Conservation (phyloP, 2,329 filamentous ascomycete species). For the Celoporthe dispersa region DNA sequence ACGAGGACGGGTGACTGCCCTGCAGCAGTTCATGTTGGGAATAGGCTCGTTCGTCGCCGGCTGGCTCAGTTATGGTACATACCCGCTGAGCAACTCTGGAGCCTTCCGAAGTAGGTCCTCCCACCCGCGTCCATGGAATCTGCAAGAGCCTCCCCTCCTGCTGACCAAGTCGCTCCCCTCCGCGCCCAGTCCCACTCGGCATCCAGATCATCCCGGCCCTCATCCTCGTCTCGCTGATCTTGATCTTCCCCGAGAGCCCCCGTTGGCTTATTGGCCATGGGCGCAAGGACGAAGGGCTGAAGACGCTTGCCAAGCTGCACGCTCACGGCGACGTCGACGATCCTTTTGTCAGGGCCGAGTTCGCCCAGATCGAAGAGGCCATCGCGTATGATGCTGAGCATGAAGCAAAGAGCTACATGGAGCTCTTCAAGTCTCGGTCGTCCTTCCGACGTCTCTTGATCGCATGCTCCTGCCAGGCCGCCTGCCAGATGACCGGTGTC, state of each 20-base stretch:
- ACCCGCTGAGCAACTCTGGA: constrained; percentile 33
- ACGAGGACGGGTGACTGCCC: constrained; percentile 72
- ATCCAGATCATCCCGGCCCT: constrained; percentile 70
- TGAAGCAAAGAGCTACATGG: constrained; percentile 70
- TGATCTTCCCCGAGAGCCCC: constrained; percentile 71
- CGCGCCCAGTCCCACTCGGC: constrained; percentile 35
- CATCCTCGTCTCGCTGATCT: constrained; percentile 66
- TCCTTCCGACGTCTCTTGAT: constrained; percentile 75
- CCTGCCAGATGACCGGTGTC: constrained; percentile 77
- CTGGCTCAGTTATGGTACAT: constrained; percentile 72
- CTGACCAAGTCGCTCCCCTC: neutral
- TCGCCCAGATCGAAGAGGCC: constrained; percentile 63
- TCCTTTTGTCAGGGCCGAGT: constrained; percentile 74
- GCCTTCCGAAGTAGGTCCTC: constrained; percentile 37
- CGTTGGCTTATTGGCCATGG: constrained; percentile 79
- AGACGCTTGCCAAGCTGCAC: constrained; percentile 71
- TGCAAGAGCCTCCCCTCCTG: too few relatives aligned
- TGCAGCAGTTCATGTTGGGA: constrained; percentile 85
- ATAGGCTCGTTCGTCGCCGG: constrained; percentile 73
- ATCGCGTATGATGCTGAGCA: constrained; percentile 70
- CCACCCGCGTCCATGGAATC: neutral
- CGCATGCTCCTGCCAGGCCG: constrained; percentile 70
- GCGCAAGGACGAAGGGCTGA: constrained; percentile 65
- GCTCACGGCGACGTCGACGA: constrained; percentile 69
- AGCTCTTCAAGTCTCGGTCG: constrained; percentile 68